Evolutionary conservation across 1,284 basidiomycete species (phyloP).

Genomic region (Takashimella koratensis): DNA sequence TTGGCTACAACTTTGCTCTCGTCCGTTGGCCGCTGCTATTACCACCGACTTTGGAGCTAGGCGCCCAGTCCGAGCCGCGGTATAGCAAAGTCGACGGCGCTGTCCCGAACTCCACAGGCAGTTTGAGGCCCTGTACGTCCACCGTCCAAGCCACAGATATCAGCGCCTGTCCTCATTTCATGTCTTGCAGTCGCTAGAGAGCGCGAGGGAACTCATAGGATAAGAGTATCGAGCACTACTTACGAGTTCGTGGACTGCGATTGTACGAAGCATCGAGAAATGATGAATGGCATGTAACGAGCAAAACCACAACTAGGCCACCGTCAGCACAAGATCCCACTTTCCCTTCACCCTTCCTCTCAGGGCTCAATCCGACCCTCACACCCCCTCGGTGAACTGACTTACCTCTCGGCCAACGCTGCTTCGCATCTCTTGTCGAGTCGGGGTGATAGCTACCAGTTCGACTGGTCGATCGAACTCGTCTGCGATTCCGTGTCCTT

Average conservation of each 20-base stretch:
- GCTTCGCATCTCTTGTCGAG: constrained; percentile 33
- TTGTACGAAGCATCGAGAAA: constrained; percentile 44
- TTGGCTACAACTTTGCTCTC: too few relatives aligned
- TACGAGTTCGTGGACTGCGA: constrained; percentile 46
- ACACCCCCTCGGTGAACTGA: not conserved
- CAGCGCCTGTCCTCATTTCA: too few relatives aligned
- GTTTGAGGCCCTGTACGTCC: constrained; percentile 30
- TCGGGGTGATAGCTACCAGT: constrained; percentile 39
- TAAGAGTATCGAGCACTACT: constrained; percentile 13
- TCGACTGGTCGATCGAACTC: constrained; percentile 27
- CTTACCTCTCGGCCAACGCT: constrained; percentile 42
- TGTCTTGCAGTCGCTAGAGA: too few relatives aligned
- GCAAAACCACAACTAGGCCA: constrained; percentile 46
- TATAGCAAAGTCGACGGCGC: constrained; percentile 44
- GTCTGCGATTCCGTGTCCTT: constrained; percentile 14
- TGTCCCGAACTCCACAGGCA: constrained; percentile 45
- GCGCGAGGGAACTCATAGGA: too few relatives aligned
- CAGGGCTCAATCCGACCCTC: too few relatives aligned
- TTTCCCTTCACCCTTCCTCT: too few relatives aligned
- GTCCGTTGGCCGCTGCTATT: too few relatives aligned
- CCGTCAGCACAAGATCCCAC: too few relatives aligned
- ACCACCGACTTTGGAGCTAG: too few relatives aligned
- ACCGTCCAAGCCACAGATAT: too few relatives aligned
- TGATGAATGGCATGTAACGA: constrained; percentile 46
- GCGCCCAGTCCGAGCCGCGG: constrained; percentile 20